Evolutionary conservation across 768 basidiomycete genomes (phyloP), one percentile per base, ranked within the genome.

Genomic region (Mycena rebaudengoi): DNA sequence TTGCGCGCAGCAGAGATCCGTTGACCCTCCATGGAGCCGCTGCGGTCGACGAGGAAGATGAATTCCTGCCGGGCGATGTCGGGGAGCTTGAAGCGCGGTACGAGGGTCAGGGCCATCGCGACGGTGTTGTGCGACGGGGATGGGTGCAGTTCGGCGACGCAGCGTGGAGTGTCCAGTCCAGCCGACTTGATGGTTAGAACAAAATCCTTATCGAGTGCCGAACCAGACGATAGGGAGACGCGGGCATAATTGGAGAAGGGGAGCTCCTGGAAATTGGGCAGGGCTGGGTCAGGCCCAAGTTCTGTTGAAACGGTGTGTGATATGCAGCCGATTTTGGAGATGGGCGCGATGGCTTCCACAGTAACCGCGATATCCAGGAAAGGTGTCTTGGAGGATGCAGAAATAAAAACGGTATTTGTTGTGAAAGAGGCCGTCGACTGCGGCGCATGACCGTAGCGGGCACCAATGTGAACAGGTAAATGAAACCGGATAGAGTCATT

Each of bases 21-120:
- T 6, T 1, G 18, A 7, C 58, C 54, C 0, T 0, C 0, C 84
- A 86, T 85, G 35, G 79, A 82, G 0, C 79, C 78, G 5, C 78
- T 80, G 23, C 83, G 74, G 60, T 86, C 85, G n/a, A 85, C 73
- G 20, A 85, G 55, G 62, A 86, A 86, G 0, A 86, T 72, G 39
- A 78, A 85, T 41, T 86, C 84, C 46, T 82, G 82, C 0, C 70
- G 67, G 18, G 64, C 50, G 2, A 80, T 16, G 20, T 74, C 76
- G 5, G 76, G 75, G 2, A 80, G 67, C 23, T 71, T 69, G 66
- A 84, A 83, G 23, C 72, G 74, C 3, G 85, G 82, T 3, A 85
- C 78, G 13, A 84, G 69, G 1, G 76, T 81, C n/a, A 84, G 63
- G 18, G 75, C 77, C 69, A 83, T 65, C 0, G 79, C 81, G 2